Base-by-base conservation (phyloP, 345 rosid species). In the Populus deltoides region DNA sequence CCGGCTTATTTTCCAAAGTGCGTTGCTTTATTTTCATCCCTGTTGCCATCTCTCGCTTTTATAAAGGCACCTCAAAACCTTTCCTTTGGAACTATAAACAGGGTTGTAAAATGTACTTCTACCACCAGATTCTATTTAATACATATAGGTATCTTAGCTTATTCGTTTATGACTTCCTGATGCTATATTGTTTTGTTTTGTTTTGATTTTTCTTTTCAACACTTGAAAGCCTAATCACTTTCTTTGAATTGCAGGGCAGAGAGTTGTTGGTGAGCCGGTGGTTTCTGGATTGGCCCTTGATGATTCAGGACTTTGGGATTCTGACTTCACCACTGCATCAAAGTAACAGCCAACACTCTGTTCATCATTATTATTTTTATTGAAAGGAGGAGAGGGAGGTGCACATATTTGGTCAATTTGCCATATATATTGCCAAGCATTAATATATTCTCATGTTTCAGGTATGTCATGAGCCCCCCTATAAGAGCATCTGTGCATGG, bases 381-480 rank as follows among this genome's bases (percentile, higher is more conserved):
- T 59, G 63, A n/a, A 59, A n/a, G 29, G 45, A 41, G 63, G 15
- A 12, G 63, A n/a, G 63, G 29, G 29, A n/a, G 57, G 66, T 43
- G 24, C 49, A 65, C 71, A 43, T 5, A 71, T 77, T 74, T 62
- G 16, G 47, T 62, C 55, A 3, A n/a, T 47, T 67, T 71, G 59
- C 36, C 68, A 68, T 57, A 68, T 57, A 65, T 41, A 41, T 41
- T 53, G 75, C 38, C 33, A 62, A 63, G 45, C 61, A 39, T 67
- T 79, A 39, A 43, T 27, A 71, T 55, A 18, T 47, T 83, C 65
- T 75, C 27, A 72, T 71, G 35, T 76, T 85, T 81, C 88, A 96
- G 99, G 88, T 93, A 84, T 89, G 97, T 96, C 75, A 96, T 93
- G 97, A 96, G 99, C 81, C 99, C 99, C 70, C 99, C 99, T 31